These are phyloP conservation scores for Ogataea naganishii DNA, from an alignment of 805 yeast species.

Conservation along the genomic window DNA sequence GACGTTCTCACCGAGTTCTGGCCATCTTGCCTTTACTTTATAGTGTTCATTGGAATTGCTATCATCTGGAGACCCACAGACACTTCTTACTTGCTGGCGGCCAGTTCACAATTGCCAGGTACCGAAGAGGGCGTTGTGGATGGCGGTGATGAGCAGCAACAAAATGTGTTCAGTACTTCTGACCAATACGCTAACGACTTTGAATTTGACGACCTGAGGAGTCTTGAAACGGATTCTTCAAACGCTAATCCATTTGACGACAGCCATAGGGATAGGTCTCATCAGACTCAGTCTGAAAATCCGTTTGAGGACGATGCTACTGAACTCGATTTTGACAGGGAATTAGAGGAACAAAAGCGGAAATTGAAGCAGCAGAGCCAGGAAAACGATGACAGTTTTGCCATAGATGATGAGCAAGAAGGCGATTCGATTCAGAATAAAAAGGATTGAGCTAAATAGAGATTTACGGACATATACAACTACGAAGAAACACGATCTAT, in stretches of 20 bases:
- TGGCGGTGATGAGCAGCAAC: slow-evolving; percentile 13
- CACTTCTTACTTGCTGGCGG: slow-evolving; percentile 89
- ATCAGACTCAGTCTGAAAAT: slow-evolving; percentile 9
- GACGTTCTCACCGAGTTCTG: slow-evolving; percentile 88
- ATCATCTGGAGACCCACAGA: slow-evolving; percentile 97
- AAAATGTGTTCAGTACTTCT: slow-evolving; percentile 16
- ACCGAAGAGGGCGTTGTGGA: slow-evolving; percentile 45
- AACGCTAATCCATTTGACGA: slow-evolving; percentile 22
- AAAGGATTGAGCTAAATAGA: not conserved
- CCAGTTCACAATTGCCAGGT: slow-evolving; percentile 82
- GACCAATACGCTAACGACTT: slow-evolving; percentile 42
- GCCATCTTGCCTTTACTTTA: slow-evolving; percentile 84
- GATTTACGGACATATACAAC: too few relatives aligned
- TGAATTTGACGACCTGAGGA: slow-evolving; percentile 49
- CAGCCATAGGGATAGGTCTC: slow-evolving; percentile 1
- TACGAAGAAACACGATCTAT: too few relatives aligned
- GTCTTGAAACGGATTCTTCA: slow-evolving; percentile 41
- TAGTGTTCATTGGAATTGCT: slow-evolving; percentile 76
- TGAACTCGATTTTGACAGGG: slow-evolving; percentile 19
- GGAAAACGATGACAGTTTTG: slow-evolving; percentile 14
- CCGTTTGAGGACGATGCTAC: slow-evolving; percentile 22
- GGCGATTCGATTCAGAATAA: slow-evolving; percentile 2
- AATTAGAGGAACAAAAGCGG: slow-evolving; percentile 22
- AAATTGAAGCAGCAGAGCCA: slow-evolving; percentile 7
- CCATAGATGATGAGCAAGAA: slow-evolving; percentile 23